A percentile compares a stretch with the other conserved stretches of the same genome.
These are phyloP conservation scores for Panus rudis DNA, from an alignment of 768 basidiomycete genomes.

Conservation along the genomic window DNA sequence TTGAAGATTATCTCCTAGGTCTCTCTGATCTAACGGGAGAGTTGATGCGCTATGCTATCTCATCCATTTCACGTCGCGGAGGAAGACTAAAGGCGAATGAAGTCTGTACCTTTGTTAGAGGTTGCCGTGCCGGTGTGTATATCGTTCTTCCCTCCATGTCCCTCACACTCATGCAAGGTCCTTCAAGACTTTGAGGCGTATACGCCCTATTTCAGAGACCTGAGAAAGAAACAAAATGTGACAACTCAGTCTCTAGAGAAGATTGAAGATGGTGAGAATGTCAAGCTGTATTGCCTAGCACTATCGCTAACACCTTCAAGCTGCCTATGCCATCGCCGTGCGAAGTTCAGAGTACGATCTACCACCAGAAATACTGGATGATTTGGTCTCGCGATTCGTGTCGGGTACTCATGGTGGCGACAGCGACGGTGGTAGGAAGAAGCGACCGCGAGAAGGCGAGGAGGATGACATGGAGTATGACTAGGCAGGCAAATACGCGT, in stretches of 20 bases:
- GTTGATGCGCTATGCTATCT: slow-evolving; percentile 92
- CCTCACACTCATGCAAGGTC: slow-evolving; percentile 5
- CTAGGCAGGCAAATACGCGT: slow-evolving; percentile 4
- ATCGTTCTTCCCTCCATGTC: background rate
- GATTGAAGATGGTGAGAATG: slow-evolving; percentile 77
- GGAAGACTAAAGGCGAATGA: slow-evolving; percentile 55
- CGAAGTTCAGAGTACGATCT: slow-evolving; percentile 70
- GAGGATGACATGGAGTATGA: slow-evolving; percentile 11
- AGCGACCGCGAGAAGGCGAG: slow-evolving; percentile 11
- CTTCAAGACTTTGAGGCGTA: slow-evolving; percentile 73
- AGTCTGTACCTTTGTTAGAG: slow-evolving; percentile 65
- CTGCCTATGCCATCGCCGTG: slow-evolving; percentile 65
- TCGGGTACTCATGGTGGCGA: slow-evolving; percentile 8
- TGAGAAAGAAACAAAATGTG: slow-evolving; percentile 83
- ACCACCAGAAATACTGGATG: slow-evolving; percentile 60
- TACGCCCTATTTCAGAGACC: slow-evolving; percentile 59
- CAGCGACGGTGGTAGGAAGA: slow-evolving; percentile 8
- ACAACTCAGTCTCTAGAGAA: slow-evolving; percentile 87
- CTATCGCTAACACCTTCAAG: slow-evolving; percentile 29
- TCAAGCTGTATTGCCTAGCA: background rate
- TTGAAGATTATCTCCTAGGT: slow-evolving; percentile 87
- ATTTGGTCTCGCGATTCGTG: slow-evolving; percentile 44
- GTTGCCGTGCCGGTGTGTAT: slow-evolving; percentile 60
- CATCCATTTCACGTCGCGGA: slow-evolving; percentile 62
- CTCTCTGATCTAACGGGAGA: slow-evolving; percentile 94